Conservation (phyloP, 1,139 yeast species). For the Pneumocystis murina region DNA sequence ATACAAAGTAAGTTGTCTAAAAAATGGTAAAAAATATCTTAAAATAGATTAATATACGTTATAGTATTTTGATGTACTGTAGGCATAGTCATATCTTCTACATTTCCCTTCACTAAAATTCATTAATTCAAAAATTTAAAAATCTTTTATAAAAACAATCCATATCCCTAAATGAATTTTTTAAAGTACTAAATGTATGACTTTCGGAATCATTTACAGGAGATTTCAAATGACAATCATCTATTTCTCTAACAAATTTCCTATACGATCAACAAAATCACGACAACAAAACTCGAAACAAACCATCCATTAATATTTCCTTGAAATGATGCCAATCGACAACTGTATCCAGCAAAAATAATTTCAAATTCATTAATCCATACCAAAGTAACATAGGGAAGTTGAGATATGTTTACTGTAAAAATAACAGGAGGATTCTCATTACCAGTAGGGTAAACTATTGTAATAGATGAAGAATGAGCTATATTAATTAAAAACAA, state of each 20-base stretch:
- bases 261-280: constrained; percentile 25
- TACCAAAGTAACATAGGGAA: constrained; percentile 67
- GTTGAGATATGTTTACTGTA: constrained; percentile 48
- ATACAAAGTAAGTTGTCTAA: background rate
- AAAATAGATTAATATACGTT: constrained; percentile 12
- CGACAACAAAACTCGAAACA: constrained; percentile 51
- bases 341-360: constrained; percentile 83
- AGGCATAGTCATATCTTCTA: constrained; percentile 35
- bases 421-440: constrained; percentile 39
- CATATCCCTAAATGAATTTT: constrained; percentile 88
- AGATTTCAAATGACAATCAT: constrained; percentile 15
- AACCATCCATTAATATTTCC: constrained; percentile 60
- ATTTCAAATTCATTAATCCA: constrained; percentile 54
- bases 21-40: background rate
- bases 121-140: constrained; percentile 33
- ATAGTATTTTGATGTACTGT: constrained; percentile 90
- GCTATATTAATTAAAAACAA: background rate
- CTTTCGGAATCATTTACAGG: constrained; percentile 31
- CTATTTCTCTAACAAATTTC: constrained; percentile 18
- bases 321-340: constrained; percentile 74
- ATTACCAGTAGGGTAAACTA: constrained; percentile 65
- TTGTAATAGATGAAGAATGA: constrained; percentile 29
- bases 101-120: constrained; percentile 11
- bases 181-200: constrained; percentile 61
- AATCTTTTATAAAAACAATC: constrained; percentile 68